Base-by-base conservation (phyloP, 495 filamentous ascomycete species). In the Lasiosphaeria miniovina region DNA sequence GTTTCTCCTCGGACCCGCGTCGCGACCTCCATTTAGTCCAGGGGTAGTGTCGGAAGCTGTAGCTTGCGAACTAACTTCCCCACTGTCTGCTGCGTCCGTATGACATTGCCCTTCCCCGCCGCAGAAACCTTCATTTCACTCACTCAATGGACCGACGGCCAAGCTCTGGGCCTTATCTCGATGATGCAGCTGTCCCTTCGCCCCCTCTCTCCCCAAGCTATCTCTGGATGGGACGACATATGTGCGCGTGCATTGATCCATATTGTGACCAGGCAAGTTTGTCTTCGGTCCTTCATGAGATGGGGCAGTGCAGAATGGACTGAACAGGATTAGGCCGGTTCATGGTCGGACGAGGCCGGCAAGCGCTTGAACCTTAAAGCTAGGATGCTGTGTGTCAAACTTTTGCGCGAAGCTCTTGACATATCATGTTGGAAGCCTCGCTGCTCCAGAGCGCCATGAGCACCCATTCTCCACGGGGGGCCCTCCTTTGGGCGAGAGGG, bases 81-180 rank as follows among this genome's bases (percentile, higher is more conserved):
- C 24, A 24, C 24, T 24, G 24, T 24, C 24, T 24, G 24, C 24
- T 24, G 24, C 24, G 24, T 24, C 24, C 24, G 24, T 24, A 24
- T 24, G 24, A 24, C 24, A 24, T 24, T 24, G 24, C 24, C 24
- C 24, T 24, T 24, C 24, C 24, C 24, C 24, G 24, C 24, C 24
- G 24, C 24, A 2, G 24, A 24, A 24, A 24, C 24, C 2, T 24
- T 24, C 24, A 24, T 24, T 24, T 24, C 24, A 24, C 24, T 24
- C 24, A 24, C 24, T 24, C 24, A 24, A 24, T 24, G 24, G 24
- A 24, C 24, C 24, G 24, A 24, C 24, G 24, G 24, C 6, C 43
- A 9, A 58, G 33, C 49, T 45, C 36, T 36, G 41, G 46, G 36
- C 57, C 53, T 64, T 64, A 60, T 60, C 57, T 60, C 58, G 61